Conservation (phyloP, 371 early-diverging fungal species). For the Apophysomyces sp. region DNA sequence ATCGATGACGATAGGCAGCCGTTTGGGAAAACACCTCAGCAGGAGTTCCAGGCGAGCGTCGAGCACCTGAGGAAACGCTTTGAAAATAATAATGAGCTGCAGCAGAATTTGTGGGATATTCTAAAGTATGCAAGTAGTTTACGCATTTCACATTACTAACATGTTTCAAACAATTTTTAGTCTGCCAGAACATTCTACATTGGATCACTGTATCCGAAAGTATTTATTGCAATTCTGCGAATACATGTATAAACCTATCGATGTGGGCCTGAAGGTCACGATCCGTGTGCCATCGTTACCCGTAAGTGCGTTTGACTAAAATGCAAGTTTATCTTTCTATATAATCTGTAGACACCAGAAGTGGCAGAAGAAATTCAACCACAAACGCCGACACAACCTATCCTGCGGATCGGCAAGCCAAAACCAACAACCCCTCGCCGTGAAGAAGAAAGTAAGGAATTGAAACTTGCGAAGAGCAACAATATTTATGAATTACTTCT, state of each 20-base stretch:
- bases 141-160: background rate
- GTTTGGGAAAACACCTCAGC: slow-evolving; percentile 25
- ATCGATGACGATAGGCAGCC: slow-evolving; percentile 31
- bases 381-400: slow-evolving; percentile 20
- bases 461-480: background rate
- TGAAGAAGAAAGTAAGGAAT: slow-evolving; percentile 22
- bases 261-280: slow-evolving; percentile 54
- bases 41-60: slow-evolving; percentile 31
- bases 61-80: slow-evolving; percentile 38
- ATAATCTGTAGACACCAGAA: slow-evolving; percentile 11
- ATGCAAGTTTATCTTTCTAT: background rate
- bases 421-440: slow-evolving; percentile 14
- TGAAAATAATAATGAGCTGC: slow-evolving; percentile 30
- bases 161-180: slow-evolving; percentile 7
- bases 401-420: slow-evolving; percentile 32
- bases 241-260: slow-evolving; percentile 58
- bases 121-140: slow-evolving; percentile 27
- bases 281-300: slow-evolving; percentile 40
- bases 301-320: slow-evolving; percentile 11
- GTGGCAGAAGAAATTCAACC: slow-evolving; percentile 23
- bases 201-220: slow-evolving; percentile 58
- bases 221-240: slow-evolving; percentile 60
- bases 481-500: background rate
- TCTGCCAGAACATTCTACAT: slow-evolving; percentile 24
- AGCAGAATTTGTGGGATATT: slow-evolving; percentile 40